Evolutionary conservation across 192 early-diverging fungal genomes (phyloP).

Genomic region (Fimicolochytrium jonesii): DNA sequence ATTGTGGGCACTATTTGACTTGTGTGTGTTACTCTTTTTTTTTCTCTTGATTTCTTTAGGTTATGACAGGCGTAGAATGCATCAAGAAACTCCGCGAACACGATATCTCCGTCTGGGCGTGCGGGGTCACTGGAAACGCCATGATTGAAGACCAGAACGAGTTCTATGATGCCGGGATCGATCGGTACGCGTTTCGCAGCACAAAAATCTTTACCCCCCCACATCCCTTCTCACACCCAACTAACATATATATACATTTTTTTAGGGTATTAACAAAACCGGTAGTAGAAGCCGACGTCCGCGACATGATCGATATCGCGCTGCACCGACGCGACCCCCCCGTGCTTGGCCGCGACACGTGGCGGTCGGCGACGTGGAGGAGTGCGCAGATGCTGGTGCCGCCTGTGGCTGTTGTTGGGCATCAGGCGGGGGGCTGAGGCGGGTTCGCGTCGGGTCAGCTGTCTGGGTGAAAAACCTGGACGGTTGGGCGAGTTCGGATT

Average conservation of each 20-base stretch:
- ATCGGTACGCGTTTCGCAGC: conserved; percentile 8
- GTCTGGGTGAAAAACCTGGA: too few species aligned
- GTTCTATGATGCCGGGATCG: conserved; percentile 23
- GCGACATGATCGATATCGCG: conserved; percentile 14
- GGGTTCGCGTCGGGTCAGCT: too few species aligned
- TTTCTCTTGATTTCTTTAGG: not conserved
- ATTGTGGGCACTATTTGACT: too few species aligned
- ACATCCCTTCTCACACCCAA: not conserved
- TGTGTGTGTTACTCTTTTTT: too few species aligned
- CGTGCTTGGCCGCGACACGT: not conserved
- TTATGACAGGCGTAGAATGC: conserved; percentile 23
- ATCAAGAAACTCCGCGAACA: conserved; percentile 6
- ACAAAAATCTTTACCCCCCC: not conserved
- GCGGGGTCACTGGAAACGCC: conserved; percentile 22
- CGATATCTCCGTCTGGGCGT: conserved; percentile 13
- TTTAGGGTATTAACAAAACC: conserved; percentile 20
- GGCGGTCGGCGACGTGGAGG: too few species aligned
- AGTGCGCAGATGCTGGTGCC: too few species aligned
- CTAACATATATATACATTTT: not conserved
- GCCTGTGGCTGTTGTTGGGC: too few species aligned
- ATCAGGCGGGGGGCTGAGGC: too few species aligned
- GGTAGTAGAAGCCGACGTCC: conserved; percentile 12
- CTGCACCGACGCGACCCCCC: not conserved
- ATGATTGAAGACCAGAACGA: conserved; percentile 23
- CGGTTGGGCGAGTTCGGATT: too few species aligned